These are phyloP conservation scores for Monosporascus sp. DNA, from an alignment of 2,329 filamentous ascomycete species.

Conservation along the genomic window DNA sequence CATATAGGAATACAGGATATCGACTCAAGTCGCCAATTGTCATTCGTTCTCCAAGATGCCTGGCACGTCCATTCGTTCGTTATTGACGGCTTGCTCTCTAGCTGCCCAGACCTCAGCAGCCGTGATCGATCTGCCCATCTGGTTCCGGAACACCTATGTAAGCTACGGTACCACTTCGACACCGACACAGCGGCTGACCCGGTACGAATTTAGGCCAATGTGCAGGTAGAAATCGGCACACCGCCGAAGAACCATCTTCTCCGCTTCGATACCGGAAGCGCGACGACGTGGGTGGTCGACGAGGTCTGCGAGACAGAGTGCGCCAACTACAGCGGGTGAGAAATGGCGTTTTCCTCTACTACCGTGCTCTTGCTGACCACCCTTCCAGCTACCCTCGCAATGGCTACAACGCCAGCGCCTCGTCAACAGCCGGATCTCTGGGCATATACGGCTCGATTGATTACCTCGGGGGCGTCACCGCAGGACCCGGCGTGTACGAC, in stretches of 20 bases:
- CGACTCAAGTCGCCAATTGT: no score
- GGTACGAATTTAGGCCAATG: constrained; percentile 1
- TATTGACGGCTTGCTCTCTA: no score
- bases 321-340: constrained; percentile 17
- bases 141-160: constrained; percentile 8
- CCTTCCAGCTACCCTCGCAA: constrained; percentile 17
- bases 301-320: constrained; percentile 21
- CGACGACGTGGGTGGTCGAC: constrained; percentile 29
- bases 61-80: no score
- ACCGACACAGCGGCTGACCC: not conserved
- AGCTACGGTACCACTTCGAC: not conserved
- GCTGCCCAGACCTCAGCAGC: constrained; percentile 1
- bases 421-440: constrained; percentile 18
- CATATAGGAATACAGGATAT: no score
- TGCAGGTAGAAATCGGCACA: constrained; percentile 21
- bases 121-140: constrained; percentile 8
- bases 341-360: not conserved
- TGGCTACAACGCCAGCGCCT: constrained; percentile 22
- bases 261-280: constrained; percentile 31
- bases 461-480: constrained; percentile 26
- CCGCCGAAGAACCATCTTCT: constrained; percentile 23
- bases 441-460: constrained; percentile 18
- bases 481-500: constrained; percentile 23
- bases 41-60: no score
- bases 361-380: not conserved